phyloP scores from a whole-genome alignment of 306 rosid genomes.

The Fragaria nilgerrensis region DNA sequence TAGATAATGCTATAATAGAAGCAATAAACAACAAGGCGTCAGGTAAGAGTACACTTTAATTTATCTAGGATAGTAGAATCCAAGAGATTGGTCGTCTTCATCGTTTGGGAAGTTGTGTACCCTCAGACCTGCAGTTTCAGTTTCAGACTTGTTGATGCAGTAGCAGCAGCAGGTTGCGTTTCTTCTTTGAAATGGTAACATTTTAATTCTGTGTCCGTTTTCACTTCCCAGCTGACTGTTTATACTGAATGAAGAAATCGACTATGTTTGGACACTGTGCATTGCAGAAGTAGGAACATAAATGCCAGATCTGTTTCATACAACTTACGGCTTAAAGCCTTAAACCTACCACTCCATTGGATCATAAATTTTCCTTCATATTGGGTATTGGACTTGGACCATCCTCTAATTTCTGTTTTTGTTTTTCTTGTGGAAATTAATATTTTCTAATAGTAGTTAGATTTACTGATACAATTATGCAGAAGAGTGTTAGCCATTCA shows the following conservation, averaged over 20 bases:
- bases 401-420: too few species aligned
- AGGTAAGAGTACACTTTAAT: neutral
- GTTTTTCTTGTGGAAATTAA: too few species aligned
- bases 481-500: too few species aligned
- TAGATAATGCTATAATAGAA: neutral
- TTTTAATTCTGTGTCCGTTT: neutral
- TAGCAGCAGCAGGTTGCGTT: neutral
- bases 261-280: neutral
- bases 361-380: neutral
- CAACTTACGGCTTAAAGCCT: neutral
- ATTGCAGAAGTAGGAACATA: neutral
- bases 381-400: too few species aligned
- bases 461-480: too few species aligned
- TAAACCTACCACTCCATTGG: neutral
- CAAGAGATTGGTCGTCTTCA: constrained; percentile 5
- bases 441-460: too few species aligned
- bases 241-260: neutral
- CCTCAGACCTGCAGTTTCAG: neutral
- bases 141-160: neutral
- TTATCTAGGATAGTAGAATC: neutral
- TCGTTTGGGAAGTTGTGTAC: constrained; percentile 2
- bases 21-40: neutral
- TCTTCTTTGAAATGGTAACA: neutral
- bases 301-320: neutral
- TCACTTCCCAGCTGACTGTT: neutral